Evolutionary conservation across 495 filamentous ascomycete genomes (phyloP).

Genomic region (Astrocystis sublimbata): DNA sequence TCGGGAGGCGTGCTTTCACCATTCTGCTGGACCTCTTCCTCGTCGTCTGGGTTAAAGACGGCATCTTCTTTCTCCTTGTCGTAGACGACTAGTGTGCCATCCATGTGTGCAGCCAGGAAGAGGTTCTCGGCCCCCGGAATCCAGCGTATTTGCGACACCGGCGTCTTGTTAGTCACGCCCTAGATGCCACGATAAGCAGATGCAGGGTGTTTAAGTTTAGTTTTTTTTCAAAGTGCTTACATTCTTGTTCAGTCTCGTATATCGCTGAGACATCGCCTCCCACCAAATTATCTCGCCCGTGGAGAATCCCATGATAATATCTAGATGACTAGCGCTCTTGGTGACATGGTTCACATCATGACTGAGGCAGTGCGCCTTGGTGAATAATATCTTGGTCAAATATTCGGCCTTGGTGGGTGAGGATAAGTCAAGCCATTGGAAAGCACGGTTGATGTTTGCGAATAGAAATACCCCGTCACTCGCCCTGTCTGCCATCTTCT

Average conservation of each 20-base stretch:
- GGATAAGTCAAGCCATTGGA: slow-evolving; percentile 67
- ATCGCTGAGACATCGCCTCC: slow-evolving; percentile 95
- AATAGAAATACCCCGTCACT: slow-evolving; percentile 83
- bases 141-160: slow-evolving; percentile 88
- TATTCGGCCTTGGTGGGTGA: slow-evolving; percentile 72
- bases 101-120: slow-evolving; percentile 90
- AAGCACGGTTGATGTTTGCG: slow-evolving; percentile 90
- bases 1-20: slow-evolving; percentile 43
- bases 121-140: slow-evolving; percentile 91
- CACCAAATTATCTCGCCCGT: slow-evolving; percentile 98
- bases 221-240: slow-evolving; percentile 46
- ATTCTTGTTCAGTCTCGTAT: slow-evolving; percentile 95
- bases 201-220: background rate
- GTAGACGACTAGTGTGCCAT: slow-evolving; percentile 91
- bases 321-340: slow-evolving; percentile 75
- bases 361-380: slow-evolving; percentile 91
- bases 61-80: slow-evolving; percentile 99
- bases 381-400: slow-evolving; percentile 92
- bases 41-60: slow-evolving; percentile 51
- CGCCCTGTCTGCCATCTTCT: slow-evolving; percentile 75
- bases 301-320: slow-evolving; percentile 93
- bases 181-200: slow-evolving; percentile 31
- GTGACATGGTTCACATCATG: slow-evolving; percentile 89
- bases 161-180: slow-evolving; percentile 82
- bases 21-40: slow-evolving; percentile 38